Evolutionary conservation across 1,284 basidiomycete genomes (phyloP).

Genomic region (Entoloma clypeatum): DNA sequence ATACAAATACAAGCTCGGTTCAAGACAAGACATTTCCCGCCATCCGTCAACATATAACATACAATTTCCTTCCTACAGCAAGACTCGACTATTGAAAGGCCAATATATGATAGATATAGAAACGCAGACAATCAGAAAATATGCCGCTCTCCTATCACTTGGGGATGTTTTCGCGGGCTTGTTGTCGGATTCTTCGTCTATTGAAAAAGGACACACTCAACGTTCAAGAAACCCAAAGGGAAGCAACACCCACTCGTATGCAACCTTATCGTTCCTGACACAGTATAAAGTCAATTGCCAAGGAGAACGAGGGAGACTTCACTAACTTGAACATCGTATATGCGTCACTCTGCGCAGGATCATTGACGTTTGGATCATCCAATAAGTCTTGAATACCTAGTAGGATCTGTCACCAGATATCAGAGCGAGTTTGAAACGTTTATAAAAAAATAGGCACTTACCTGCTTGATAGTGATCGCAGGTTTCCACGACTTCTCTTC

Average conservation of each 20-base stretch:
- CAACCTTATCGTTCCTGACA: slow-evolving; percentile 82
- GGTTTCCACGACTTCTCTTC: slow-evolving; percentile 99
- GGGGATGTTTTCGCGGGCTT: slow-evolving; percentile 82
- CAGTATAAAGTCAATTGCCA: slow-evolving; percentile 1
- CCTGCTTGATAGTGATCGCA: slow-evolving; percentile 98
- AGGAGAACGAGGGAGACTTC: slow-evolving; percentile 1
- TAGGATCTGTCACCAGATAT: slow-evolving; percentile 62
- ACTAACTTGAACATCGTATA: slow-evolving; percentile 97
- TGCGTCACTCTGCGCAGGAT: slow-evolving; percentile 96
- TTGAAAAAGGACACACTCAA: slow-evolving; percentile 7
- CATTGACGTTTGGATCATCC: slow-evolving; percentile 91
- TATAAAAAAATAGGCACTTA: slow-evolving; percentile 31
- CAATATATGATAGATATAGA: slow-evolving; percentile 10
- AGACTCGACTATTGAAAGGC: slow-evolving; percentile 4
- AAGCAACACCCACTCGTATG: slow-evolving; percentile 71
- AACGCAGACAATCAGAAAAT: slow-evolving; percentile 1
- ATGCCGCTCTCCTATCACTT: slow-evolving; percentile 47
- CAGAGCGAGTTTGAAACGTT: neutral
- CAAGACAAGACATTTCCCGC: no score
- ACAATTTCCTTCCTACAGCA: neutral
- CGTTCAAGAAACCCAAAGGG: slow-evolving; percentile 12
- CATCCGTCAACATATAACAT: slow-evolving; percentile 9
- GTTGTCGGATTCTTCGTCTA: slow-evolving; percentile 73
- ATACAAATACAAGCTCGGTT: no score
- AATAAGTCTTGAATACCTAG: slow-evolving; percentile 94